phyloP scores from a whole-genome alignment of 805 yeast species.

The Starmerella sp. region DNA sequence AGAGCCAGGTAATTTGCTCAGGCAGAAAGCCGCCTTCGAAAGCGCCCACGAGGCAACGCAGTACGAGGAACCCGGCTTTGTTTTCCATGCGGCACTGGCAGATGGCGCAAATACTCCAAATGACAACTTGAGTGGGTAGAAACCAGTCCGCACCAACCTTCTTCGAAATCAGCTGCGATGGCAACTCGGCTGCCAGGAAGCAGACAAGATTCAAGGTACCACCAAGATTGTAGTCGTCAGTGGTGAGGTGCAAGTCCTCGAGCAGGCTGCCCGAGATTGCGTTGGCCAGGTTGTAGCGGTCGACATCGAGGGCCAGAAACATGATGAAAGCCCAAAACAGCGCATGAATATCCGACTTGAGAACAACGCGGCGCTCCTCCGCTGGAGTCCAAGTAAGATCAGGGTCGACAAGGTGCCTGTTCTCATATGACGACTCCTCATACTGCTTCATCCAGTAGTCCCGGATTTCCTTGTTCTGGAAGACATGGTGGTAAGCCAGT shows the following conservation, averaged over 20 bases:
- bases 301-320: constrained; percentile 50
- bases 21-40: constrained; percentile 66
- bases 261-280: constrained; percentile 49
- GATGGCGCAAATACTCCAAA: constrained; percentile 49
- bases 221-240: constrained; percentile 50
- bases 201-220: constrained; percentile 44
- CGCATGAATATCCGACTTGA: constrained; percentile 47
- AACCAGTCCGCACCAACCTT: constrained; percentile 53
- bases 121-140: constrained; percentile 47
- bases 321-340: constrained; percentile 47
- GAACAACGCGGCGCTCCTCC: constrained; percentile 40
- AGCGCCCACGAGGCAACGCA: constrained; percentile 44
- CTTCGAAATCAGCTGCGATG: constrained; percentile 56
- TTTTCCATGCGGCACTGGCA: constrained; percentile 38
- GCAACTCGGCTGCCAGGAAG: constrained; percentile 51
- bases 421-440: constrained; percentile 42
- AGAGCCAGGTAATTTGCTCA: constrained; percentile 50
- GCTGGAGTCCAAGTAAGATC: constrained; percentile 42
- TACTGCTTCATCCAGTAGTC: constrained; percentile 38
- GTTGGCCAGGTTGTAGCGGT: constrained; percentile 46
- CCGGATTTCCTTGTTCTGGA: constrained; percentile 39
- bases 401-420: constrained; percentile 47
- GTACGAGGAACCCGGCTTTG: constrained; percentile 35
- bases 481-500: constrained; percentile 25
- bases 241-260: constrained; percentile 40